Conservation (phyloP, 371 early-diverging fungal genomes). For the Catenaria anguillulae region DNA sequence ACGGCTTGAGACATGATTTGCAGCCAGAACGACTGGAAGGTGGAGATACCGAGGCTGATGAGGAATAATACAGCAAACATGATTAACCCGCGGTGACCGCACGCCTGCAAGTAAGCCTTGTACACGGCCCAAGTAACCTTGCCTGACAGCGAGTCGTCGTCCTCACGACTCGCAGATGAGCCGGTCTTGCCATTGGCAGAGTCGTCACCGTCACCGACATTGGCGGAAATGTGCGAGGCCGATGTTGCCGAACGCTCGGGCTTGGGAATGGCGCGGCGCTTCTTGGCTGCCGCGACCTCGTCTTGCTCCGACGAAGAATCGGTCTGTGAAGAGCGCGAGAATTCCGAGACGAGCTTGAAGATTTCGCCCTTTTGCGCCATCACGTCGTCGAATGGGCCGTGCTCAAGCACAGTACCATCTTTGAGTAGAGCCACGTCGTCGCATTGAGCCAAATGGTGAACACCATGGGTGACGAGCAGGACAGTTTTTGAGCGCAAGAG, state of each 20-base stretch:
- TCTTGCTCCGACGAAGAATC: constrained; percentile 16
- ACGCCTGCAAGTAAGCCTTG: constrained; percentile 40
- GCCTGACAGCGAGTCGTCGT: constrained; percentile 23
- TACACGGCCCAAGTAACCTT: constrained; percentile 56
- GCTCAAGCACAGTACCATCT: constrained; percentile 42
- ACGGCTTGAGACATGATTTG: background rate
- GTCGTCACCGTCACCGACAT: no score
- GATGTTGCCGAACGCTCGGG: no score
- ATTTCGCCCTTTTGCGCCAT: constrained; percentile 38
- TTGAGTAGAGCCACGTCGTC: constrained; percentile 62
- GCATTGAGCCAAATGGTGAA: constrained; percentile 38
- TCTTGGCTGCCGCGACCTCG: constrained; percentile 32
- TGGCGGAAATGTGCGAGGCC: no score
- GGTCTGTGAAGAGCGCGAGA: constrained; percentile 11
- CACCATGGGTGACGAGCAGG: constrained; percentile 29
- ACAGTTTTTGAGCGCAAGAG: constrained; percentile 24
- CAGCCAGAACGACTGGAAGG: background rate
- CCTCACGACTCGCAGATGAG: constrained; percentile 34
- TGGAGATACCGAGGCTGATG: background rate
- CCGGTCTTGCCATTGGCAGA: background rate
- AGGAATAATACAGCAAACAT: background rate
- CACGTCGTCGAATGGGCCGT: constrained; percentile 54
- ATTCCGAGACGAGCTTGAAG: background rate
- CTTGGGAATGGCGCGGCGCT: constrained; percentile 3
- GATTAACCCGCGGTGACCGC: constrained; percentile 19